phyloP scores from a whole-genome alignment of 2,329 filamentous ascomycete genomes.

The Metarhizium robertsii region DNA sequence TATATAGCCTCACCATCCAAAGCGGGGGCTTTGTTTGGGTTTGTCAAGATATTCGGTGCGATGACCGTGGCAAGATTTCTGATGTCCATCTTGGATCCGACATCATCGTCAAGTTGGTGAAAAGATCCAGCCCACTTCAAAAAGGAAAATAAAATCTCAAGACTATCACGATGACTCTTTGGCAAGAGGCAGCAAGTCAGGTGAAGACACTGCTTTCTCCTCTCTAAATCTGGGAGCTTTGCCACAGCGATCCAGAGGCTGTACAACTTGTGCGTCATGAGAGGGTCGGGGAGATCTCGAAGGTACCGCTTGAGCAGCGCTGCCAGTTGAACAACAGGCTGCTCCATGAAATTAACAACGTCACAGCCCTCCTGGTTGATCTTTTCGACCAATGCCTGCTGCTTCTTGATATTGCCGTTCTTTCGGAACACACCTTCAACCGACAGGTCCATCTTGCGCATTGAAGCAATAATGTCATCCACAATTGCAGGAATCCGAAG shows the following conservation, averaged over 20 bases:
- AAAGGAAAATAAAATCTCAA: slow-evolving; percentile 94
- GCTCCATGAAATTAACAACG: slow-evolving; percentile 74
- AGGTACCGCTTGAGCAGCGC: slow-evolving; percentile 93
- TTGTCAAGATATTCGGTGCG: slow-evolving; percentile 86
- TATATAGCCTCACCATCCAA: slow-evolving; percentile 84
- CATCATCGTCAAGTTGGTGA: slow-evolving; percentile 93
- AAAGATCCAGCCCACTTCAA: slow-evolving; percentile 97
- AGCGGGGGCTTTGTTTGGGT: slow-evolving; percentile 52
- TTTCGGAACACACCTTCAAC: slow-evolving; percentile 98
- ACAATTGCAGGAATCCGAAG: slow-evolving; percentile 87
- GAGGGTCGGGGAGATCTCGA: slow-evolving; percentile 84
- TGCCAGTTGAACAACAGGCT: slow-evolving; percentile 88
- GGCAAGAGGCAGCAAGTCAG: slow-evolving; percentile 86
- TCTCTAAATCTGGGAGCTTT: slow-evolving; percentile 74
- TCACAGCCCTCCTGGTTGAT: slow-evolving; percentile 84
- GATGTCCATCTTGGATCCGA: slow-evolving; percentile 97
- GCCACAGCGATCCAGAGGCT: slow-evolving; percentile 82
- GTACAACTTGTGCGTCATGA: slow-evolving; percentile 93
- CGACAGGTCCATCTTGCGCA: slow-evolving; percentile 98
- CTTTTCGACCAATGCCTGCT: slow-evolving; percentile 75
- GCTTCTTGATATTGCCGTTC: slow-evolving; percentile 94
- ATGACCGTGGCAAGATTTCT: slow-evolving; percentile 97
- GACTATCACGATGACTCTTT: slow-evolving; percentile 83
- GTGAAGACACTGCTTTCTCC: slow-evolving; percentile 77
- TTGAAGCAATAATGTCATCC: slow-evolving; percentile 88